Conservation (phyloP, 2,329 filamentous ascomycete genomes). For the Didymellaceae sp. region DNA sequence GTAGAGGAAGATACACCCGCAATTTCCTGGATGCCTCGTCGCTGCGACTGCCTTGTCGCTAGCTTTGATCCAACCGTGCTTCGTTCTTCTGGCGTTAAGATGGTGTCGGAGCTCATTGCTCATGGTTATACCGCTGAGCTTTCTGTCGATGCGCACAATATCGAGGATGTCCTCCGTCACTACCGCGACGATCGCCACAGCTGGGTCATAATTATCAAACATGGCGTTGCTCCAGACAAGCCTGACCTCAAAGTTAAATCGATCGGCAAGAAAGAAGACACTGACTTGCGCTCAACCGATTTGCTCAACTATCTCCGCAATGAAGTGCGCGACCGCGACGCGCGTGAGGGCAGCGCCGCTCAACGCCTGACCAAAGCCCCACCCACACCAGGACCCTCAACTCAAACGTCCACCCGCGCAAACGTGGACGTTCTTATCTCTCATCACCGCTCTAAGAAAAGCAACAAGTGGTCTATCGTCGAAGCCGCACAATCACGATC, state of each 20-base stretch:
- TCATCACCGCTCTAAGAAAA: constrained; percentile 87
- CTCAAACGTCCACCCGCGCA: constrained; percentile 37
- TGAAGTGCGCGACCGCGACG: constrained; percentile 81
- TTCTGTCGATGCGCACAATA: constrained; percentile 76
- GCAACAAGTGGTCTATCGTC: constrained; percentile 84
- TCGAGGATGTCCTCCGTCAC: constrained; percentile 78
- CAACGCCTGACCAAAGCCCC: constrained; percentile 34
- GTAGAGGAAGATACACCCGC: constrained; percentile 63
- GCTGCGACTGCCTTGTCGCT: constrained; percentile 89
- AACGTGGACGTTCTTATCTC: constrained; percentile 86
- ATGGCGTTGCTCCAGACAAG: constrained; percentile 64
- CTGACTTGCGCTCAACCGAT: constrained; percentile 75
- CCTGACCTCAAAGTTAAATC: constrained; percentile 76
- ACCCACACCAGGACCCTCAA: constrained; percentile 28
- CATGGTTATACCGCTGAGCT: constrained; percentile 89
- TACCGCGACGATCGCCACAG: constrained; percentile 79
- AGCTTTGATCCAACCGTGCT: constrained; percentile 82
- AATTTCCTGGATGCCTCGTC: constrained; percentile 46
- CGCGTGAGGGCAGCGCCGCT: constrained; percentile 59
- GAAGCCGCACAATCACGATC: constrained; percentile 70
- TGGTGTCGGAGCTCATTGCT: constrained; percentile 80
- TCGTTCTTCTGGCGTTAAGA: constrained; percentile 75
- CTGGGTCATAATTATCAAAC: constrained; percentile 90
- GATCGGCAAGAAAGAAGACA: constrained; percentile 75
- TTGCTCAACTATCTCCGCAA: constrained; percentile 80